These are phyloP conservation scores for Stagonosporopsis cucurbitacearum DNA, from an alignment of 2,329 filamentous ascomycete species.

Conservation along the genomic window DNA sequence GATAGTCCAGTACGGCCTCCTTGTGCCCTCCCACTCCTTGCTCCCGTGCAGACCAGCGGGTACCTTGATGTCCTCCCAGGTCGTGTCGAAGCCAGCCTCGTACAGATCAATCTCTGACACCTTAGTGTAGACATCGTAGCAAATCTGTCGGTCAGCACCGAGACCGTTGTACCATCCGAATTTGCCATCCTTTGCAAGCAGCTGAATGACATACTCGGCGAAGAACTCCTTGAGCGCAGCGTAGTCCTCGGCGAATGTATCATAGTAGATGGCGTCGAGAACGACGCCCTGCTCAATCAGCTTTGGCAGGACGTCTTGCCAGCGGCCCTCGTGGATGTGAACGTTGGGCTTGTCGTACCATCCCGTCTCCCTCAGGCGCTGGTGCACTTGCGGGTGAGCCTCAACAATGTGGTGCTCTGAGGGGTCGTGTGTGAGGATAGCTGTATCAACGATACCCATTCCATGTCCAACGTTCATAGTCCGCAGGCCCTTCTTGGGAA, in stretches of 20 bases:
- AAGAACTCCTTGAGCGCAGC: constrained; percentile 48
- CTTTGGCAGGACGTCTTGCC: constrained; percentile 79
- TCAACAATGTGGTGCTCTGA: constrained; percentile 82
- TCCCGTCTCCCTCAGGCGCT: constrained; percentile 69
- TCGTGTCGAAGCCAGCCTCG: constrained; percentile 46
- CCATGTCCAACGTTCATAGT: constrained; percentile 89
- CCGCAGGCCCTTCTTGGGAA: constrained; percentile 66
- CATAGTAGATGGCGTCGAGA: constrained; percentile 71
- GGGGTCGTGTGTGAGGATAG: constrained; percentile 73
- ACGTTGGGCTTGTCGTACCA: constrained; percentile 69
- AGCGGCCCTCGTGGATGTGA: constrained; percentile 71
- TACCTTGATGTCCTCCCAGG: constrained; percentile 47
- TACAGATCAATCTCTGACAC: constrained; percentile 48
- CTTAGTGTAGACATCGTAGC: constrained; percentile 50
- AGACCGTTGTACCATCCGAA: constrained; percentile 50
- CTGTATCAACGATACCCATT: constrained; percentile 85
- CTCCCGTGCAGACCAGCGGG: constrained; percentile 43
- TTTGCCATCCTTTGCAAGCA: constrained; percentile 42
- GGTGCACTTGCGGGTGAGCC: constrained; percentile 78
- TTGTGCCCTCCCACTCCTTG: constrained; percentile 45
- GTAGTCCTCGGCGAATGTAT: constrained; percentile 50
- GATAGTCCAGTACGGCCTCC: constrained; percentile 48
- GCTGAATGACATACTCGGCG: constrained; percentile 44
- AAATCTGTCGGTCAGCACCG: constrained; percentile 49
- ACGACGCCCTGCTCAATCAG: constrained; percentile 71